A percentile compares a stretch with the other conserved stretches of the same genome.
Conservation (phyloP, 2,329 filamentous ascomycete species). For the Akanthomyces lecanii region DNA sequence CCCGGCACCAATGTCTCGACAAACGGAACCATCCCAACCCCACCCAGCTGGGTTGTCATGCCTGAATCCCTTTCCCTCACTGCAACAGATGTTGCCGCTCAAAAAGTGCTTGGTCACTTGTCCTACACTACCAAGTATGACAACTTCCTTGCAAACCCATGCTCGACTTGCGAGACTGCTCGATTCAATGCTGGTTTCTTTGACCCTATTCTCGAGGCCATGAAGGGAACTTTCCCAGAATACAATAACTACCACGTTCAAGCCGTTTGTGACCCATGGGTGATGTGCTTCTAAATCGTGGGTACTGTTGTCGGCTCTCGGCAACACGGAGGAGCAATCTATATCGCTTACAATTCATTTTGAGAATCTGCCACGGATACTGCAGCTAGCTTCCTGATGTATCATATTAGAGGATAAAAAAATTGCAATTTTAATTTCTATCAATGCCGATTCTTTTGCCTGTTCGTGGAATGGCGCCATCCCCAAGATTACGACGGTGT, state of each 20-base stretch:
- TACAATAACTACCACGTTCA: constrained; percentile 36
- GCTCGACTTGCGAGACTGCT: constrained; percentile 32
- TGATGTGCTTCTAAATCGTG: constrained; percentile 29
- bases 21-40: constrained; percentile 23
- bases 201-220: constrained; percentile 34
- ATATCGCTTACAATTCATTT: constrained; percentile 9
- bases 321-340: constrained; percentile 12
- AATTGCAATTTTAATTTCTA: neutral
- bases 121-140: constrained; percentile 37
- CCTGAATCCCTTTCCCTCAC: constrained; percentile 34
- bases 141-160: constrained; percentile 34
- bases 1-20: constrained; percentile 30
- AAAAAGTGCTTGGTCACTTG: constrained; percentile 32
- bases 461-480: neutral
- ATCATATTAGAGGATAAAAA: neutral
- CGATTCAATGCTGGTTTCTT: constrained; percentile 36
- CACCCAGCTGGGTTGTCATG: constrained; percentile 36
- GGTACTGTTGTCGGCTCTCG: neutral
- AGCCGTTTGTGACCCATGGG: constrained; percentile 37
- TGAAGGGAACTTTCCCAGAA: constrained; percentile 36
- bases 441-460: neutral
- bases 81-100: constrained; percentile 31
- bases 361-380: constrained; percentile 4
- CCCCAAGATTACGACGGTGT: neutral
- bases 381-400: constrained; percentile 13